phyloP scores from a whole-genome alignment of 257 asterid genomes.

The Phtheirospermum japonicum region DNA sequence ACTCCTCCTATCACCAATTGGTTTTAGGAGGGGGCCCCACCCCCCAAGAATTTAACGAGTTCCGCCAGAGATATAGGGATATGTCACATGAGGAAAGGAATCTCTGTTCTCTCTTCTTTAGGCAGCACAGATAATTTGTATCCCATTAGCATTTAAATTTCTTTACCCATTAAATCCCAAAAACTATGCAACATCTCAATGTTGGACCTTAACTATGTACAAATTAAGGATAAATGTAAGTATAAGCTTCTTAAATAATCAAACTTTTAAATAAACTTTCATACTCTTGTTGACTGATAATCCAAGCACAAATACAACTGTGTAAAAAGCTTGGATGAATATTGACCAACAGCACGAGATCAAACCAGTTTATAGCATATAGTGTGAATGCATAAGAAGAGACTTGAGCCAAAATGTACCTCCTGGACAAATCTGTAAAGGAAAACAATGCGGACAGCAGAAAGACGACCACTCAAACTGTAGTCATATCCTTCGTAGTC shows the following conservation, averaged over 20 bases:
- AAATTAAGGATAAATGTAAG: not conserved
- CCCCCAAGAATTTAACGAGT: no score
- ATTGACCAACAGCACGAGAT: constrained; percentile 1
- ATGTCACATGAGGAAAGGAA: not conserved
- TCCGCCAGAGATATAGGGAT: constrained; percentile 10
- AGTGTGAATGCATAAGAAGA: constrained; percentile 15
- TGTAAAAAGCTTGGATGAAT: not conserved
- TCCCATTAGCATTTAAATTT: not conserved
- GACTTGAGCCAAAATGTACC: constrained; percentile 44
- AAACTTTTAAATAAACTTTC: constrained; percentile 2
- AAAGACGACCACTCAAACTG: constrained; percentile 87
- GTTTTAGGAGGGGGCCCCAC: no score
- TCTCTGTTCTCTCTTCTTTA: constrained; percentile 13
- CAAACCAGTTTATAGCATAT: constrained; percentile 8
- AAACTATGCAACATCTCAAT: constrained; percentile 18
- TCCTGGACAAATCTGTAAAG: constrained; percentile 94
- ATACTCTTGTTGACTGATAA: constrained; percentile 15
- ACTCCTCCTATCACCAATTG: no score
- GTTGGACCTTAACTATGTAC: not conserved
- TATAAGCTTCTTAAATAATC: not conserved
- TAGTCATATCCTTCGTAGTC: constrained; percentile 92
- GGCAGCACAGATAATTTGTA: constrained; percentile 10
- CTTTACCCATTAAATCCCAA: constrained; percentile 8
- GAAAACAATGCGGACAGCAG: constrained; percentile 96
- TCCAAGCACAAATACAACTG: constrained; percentile 1